phyloP scores from a whole-genome alignment of 306 rosid genomes.

The Glycine latifolia region DNA sequence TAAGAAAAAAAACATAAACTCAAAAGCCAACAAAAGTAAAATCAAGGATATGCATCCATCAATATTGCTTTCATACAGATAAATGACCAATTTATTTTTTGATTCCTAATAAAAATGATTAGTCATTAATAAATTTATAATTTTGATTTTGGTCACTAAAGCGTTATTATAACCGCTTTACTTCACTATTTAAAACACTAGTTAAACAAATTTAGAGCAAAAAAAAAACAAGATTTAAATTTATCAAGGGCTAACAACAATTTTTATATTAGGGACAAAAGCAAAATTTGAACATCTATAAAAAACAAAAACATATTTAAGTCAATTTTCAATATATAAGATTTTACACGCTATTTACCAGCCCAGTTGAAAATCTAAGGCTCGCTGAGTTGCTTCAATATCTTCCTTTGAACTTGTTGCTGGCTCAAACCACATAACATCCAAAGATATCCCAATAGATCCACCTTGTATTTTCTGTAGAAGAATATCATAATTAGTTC shows the following conservation, averaged over 20 bases:
- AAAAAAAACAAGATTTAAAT: too few species aligned
- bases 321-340: background rate
- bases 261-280: too few species aligned
- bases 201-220: too few species aligned
- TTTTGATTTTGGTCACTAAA: too few species aligned
- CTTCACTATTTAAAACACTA: too few species aligned
- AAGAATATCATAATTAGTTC: background rate
- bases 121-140: too few species aligned
- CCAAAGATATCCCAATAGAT: conserved; percentile 76
- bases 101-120: too few species aligned
- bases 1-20: background rate
- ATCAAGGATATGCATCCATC: background rate
- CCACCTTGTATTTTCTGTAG: conserved; percentile 70
- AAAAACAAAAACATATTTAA: too few species aligned
- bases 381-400: conserved; percentile 79
- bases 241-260: too few species aligned
- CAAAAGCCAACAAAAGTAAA: background rate
- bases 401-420: conserved; percentile 65
- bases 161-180: too few species aligned
- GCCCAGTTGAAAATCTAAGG: conserved; percentile 94
- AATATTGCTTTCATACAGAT: background rate
- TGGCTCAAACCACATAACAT: conserved; percentile 85
- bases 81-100: too few species aligned
- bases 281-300: too few species aligned
- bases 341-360: conserved; percentile 54